These are phyloP conservation scores for Prunus mongolica DNA, from an alignment of 306 rosid genomes.

Conservation along the genomic window DNA sequence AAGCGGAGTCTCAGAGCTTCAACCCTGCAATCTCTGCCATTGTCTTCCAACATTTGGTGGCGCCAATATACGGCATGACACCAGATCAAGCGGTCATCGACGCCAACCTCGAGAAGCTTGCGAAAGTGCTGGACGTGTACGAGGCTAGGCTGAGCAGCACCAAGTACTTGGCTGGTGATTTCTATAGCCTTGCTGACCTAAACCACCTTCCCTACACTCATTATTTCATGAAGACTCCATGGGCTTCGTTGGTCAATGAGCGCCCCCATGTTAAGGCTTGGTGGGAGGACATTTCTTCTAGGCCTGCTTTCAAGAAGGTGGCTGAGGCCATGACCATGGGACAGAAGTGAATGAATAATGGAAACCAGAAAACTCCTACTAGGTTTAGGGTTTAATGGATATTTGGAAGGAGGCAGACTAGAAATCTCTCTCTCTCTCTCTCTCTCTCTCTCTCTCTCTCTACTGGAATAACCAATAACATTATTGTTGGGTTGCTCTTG, in stretches of 20 bases:
- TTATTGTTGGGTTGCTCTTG: too few relatives aligned
- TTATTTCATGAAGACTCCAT: slow-evolving; percentile 64
- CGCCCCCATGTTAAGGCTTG: slow-evolving; percentile 69
- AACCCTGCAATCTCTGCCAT: slow-evolving; percentile 49
- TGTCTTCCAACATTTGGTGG: slow-evolving; percentile 44
- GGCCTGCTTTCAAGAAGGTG: slow-evolving; percentile 51
- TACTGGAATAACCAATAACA: too few relatives aligned
- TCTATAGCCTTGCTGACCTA: slow-evolving; percentile 63
- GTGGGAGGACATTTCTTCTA: slow-evolving; percentile 76
- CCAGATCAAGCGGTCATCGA: slow-evolving; percentile 51
- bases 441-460: too few relatives aligned
- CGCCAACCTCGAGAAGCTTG: slow-evolving; percentile 41
- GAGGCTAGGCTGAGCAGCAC: slow-evolving; percentile 49
- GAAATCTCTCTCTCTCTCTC: too few relatives aligned
- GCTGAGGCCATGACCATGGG: slow-evolving; percentile 55
- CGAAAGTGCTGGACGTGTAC: slow-evolving; percentile 55
- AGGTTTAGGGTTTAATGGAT: too few relatives aligned
- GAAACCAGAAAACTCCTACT: too few relatives aligned
- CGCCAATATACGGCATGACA: slow-evolving; percentile 40
- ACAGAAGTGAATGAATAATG: neutral
- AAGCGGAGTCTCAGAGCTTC: slow-evolving; percentile 60
- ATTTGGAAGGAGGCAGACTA: too few relatives aligned
- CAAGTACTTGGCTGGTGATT: slow-evolving; percentile 66
- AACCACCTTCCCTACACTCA: slow-evolving; percentile 50
- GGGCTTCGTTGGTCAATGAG: slow-evolving; percentile 49